Base-by-base conservation (phyloP, 129 eudicot species). In the Helichrysum umbraculigerum region DNA sequence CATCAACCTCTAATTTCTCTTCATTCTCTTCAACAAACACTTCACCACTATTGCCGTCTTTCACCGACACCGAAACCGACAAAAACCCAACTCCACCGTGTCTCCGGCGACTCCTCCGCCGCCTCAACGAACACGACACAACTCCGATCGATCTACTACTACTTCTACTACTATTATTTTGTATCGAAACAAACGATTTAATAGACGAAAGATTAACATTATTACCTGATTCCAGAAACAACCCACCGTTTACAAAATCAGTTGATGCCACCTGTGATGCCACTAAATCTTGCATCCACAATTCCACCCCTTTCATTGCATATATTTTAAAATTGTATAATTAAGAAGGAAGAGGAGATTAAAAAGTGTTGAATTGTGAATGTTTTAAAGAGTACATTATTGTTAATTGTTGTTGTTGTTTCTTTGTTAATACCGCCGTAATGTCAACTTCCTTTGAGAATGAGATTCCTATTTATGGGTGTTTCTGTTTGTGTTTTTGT, bases 191-290 rank as follows among this genome's bases (percentile, higher is more conserved):
- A 15, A 86, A 84, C 1, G 95, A 86, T 21, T 75, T 82, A 41
- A 84, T 76, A 3, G 88, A 84, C 0, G 85, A 75, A 78, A 85
- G 81, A 10, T 28, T 9, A 61, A 61, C 35, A 73, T 65, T 33
- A 20, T 12, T 51, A 28, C 76, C 78, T 39, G 88, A 73, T 66
- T 88, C 95, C 1, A 88, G 87, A 76, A 91, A 91, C 83, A 91
- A 77, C 1, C 97, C 97, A 10, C 94, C 94, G 42, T 41, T 71
- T 19, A 72, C 41, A 66, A 77, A 85, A 73, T 20, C 51, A 56
- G 76, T 32, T 41, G 74, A 51, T 4, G 34, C 29, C 4, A 33
- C 58, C 20, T 50, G 81, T 30, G 86, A 76, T 57, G 70, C 84
- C n/a, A 80, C 57, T 61, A 76, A 78, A 60, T 84, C 78, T 16